A percentile compares a stretch with the other conserved stretches of the same genome.
Evolutionary conservation across 345 rosid genomes (phyloP).

Genomic region (Zanthoxylum bungeanum): DNA sequence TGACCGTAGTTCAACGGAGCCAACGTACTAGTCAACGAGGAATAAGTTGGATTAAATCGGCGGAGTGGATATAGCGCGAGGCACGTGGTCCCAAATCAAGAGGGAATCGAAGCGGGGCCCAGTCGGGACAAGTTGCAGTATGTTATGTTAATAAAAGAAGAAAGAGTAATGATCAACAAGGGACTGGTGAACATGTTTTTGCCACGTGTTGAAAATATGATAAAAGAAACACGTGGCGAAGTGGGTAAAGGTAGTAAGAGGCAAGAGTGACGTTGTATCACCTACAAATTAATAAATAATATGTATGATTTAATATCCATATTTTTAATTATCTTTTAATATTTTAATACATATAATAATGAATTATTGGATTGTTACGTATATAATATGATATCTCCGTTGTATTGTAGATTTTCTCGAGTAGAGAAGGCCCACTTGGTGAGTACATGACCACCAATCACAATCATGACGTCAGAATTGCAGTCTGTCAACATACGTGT

Average conservation of each 20-base stretch:
- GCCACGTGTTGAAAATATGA: conserved; percentile 9
- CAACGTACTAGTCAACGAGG: background rate
- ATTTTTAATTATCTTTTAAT: too few species aligned
- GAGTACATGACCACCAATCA: background rate
- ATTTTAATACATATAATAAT: too few species aligned
- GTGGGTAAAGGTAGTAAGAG: conserved; percentile 14
- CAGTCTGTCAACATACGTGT: background rate
- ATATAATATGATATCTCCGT: too few species aligned
- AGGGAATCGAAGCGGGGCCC: conserved; percentile 1
- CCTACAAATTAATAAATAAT: too few species aligned
- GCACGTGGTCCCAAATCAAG: conserved; percentile 18
- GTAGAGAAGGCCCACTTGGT: conserved; percentile 10
- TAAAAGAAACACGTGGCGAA: conserved; percentile 1
- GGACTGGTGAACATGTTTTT: background rate
- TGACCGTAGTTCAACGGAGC: background rate
- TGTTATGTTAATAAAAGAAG: background rate
- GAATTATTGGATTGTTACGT: too few species aligned
- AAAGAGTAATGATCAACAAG: background rate
- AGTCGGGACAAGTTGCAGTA: background rate
- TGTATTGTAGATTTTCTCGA: too few species aligned
- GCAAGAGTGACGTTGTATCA: too few species aligned
- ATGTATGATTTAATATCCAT: too few species aligned
- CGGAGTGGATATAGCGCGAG: background rate
- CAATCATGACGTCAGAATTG: background rate
- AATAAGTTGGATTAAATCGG: background rate